Evolutionary conservation across 352 stramenopile genomes (phyloP).

Genomic region (Pythium aquatile): DNA sequence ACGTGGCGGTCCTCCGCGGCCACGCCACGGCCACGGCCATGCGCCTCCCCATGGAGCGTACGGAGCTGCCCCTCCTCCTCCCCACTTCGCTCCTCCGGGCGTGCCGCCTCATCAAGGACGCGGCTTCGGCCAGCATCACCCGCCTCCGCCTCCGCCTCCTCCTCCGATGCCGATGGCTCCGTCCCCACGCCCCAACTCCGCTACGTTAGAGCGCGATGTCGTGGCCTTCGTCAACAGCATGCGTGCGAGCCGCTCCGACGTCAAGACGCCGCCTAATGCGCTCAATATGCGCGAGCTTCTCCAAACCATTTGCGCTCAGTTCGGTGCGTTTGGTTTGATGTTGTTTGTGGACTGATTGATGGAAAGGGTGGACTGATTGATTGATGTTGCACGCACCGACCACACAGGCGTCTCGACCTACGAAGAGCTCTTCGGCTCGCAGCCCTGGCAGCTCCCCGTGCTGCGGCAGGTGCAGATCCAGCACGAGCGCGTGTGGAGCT

Average conservation of each 20-base stretch:
- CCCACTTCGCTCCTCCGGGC: constrained; percentile 5
- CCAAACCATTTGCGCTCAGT: constrained; percentile 61
- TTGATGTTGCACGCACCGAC: constrained; percentile 2
- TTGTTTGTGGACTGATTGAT: constrained; percentile 1
- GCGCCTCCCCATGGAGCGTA: constrained; percentile 5
- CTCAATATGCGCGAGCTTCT: constrained; percentile 45
- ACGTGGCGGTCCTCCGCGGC: neutral
- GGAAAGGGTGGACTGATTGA: neutral
- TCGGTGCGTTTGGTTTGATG: constrained; percentile 39
- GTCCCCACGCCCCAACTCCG: neutral
- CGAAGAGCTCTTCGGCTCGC: constrained; percentile 50
- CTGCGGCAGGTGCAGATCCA: constrained; percentile 60
- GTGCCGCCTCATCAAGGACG: constrained; percentile 1
- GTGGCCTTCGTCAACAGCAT: constrained; percentile 59
- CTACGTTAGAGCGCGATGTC: constrained; percentile 44
- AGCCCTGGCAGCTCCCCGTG: constrained; percentile 42
- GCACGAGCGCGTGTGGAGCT: constrained; percentile 78
- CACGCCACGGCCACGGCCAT: constrained; percentile 1
- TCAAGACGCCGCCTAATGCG: constrained; percentile 48
- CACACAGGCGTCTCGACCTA: constrained; percentile 42
- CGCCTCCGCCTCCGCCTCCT: constrained; percentile 5
- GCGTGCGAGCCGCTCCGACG: constrained; percentile 49
- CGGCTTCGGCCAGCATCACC: constrained; percentile 7
- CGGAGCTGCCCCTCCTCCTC: neutral
- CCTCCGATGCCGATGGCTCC: neutral